Conservation (phyloP, 345 rosid genomes). For the Toxicodendron radicans region DNA sequence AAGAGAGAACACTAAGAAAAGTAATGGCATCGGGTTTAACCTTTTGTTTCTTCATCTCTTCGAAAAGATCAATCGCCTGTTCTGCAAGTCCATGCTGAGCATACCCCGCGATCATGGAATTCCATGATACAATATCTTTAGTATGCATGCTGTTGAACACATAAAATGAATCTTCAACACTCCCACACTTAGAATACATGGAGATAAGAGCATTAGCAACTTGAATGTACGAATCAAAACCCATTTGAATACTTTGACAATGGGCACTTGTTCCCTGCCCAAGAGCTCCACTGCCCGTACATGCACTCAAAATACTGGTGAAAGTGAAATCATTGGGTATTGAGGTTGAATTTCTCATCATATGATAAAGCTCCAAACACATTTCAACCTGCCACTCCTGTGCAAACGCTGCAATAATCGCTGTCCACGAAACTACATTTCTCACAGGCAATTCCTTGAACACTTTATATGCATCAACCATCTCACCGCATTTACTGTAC, state of each 20-base stretch:
- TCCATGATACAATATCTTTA: conserved; percentile 83
- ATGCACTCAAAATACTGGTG: conserved; percentile 74
- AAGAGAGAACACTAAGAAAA: conserved; percentile 82
- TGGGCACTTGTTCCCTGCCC: conserved; percentile 81
- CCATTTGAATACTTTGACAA: conserved; percentile 64
- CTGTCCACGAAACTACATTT: conserved; percentile 86
- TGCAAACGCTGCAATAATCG: conserved; percentile 77
- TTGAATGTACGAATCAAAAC: conserved; percentile 55
- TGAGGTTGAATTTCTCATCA: conserved; percentile 55
- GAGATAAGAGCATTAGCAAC: conserved; percentile 78
- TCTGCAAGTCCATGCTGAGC: conserved; percentile 74
- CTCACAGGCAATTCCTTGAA: conserved; percentile 81
- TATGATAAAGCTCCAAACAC: conserved; percentile 57
- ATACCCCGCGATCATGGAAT: conserved; percentile 92
- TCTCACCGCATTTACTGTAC: conserved; percentile 48
- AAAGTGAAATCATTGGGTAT: conserved; percentile 80
- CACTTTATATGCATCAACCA: conserved; percentile 47
- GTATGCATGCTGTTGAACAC: conserved; percentile 43
- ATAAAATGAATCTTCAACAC: conserved; percentile 44
- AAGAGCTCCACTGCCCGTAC: conserved; percentile 76
- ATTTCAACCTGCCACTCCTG: conserved; percentile 61
- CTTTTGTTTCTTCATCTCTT: conserved; percentile 49
- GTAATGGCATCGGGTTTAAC: conserved; percentile 68
- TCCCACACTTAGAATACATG: conserved; percentile 85
- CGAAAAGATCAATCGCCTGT: conserved; percentile 59